A percentile compares a stretch with the other conserved stretches of the same genome.
Conservation (phyloP, 139 green algal genomes). For the Trebouxia sp. region DNA sequence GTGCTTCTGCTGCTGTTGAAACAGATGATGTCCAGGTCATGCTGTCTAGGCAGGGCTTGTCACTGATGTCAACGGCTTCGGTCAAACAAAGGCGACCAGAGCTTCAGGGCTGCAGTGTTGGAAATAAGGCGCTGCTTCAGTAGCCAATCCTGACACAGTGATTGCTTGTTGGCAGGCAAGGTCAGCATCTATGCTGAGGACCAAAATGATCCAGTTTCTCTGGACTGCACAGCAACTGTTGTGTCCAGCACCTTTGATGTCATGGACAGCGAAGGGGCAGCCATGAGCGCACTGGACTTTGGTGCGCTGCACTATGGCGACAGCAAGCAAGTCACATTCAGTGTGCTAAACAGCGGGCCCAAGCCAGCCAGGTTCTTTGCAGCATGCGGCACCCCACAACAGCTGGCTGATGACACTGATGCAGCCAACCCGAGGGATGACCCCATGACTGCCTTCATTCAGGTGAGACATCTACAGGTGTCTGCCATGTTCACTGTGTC, state of each 20-base stretch:
- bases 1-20: too few relatives aligned
- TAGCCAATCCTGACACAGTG: not conserved
- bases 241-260: constrained; percentile 25
- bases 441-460: constrained; percentile 18
- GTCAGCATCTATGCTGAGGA: constrained; percentile 8
- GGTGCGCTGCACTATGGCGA: constrained; percentile 24
- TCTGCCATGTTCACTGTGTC: too few relatives aligned
- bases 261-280: not conserved
- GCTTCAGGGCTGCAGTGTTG: too few relatives aligned
- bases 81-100: too few relatives aligned
- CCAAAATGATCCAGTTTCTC: not conserved
- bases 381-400: constrained; percentile 16
- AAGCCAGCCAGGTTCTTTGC: constrained; percentile 15
- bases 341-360: constrained; percentile 6
- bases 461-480: not conserved
- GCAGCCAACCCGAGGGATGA: constrained; percentile 3
- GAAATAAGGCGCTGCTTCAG: too few relatives aligned
- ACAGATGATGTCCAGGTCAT: too few relatives aligned
- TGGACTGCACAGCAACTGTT: constrained; percentile 24
- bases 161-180: not conserved
- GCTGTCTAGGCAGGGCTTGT: too few relatives aligned
- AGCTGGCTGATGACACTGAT: constrained; percentile 17
- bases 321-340: not conserved
- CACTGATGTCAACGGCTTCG: too few relatives aligned
- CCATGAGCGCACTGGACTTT: constrained; percentile 22